A percentile compares a stretch with the other conserved stretches of the same genome.
These are phyloP conservation scores for Fusarium papillatum DNA, from an alignment of 2,329 filamentous ascomycete species.

Conservation along the genomic window DNA sequence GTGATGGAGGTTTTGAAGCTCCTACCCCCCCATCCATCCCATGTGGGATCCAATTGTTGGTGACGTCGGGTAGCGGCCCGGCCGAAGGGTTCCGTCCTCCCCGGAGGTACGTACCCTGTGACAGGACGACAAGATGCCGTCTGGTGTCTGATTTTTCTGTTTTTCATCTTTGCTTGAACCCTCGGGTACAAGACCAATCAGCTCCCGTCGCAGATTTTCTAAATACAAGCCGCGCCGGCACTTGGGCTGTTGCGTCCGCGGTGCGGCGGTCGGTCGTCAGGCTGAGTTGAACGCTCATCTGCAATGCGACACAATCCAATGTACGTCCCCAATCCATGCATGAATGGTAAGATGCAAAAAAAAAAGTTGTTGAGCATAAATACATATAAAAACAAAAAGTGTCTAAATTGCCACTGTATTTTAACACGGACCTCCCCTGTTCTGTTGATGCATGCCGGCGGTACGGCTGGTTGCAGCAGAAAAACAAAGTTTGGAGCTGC, in stretches of 20 bases:
- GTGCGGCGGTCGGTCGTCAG: neutral
- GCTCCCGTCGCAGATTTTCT: slow-evolving; percentile 5
- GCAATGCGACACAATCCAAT: slow-evolving; percentile 37
- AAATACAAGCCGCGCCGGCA: slow-evolving; percentile 21
- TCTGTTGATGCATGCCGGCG: neutral
- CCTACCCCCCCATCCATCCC: neutral
- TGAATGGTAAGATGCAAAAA: neutral
- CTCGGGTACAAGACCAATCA: slow-evolving; percentile 26
- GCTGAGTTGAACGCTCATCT: slow-evolving; percentile 20
- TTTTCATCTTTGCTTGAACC: slow-evolving; percentile 1
- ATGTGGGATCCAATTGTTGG: slow-evolving; percentile 19
- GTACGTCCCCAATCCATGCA: neutral
- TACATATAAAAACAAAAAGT: neutral
- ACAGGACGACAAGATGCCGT: neutral
- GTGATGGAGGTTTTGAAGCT: slow-evolving; percentile 38
- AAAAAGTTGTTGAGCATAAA: neutral
- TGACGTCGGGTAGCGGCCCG: slow-evolving; percentile 34
- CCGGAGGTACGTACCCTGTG: slow-evolving; percentile 31
- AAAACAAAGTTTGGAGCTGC: neutral
- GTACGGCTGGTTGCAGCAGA: neutral
- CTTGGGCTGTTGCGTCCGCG: slow-evolving; percentile 33
- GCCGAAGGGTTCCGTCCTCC: slow-evolving; percentile 23
- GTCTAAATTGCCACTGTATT: neutral
- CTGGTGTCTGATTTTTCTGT: neutral
- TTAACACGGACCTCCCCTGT: neutral